A percentile compares a stretch with the other conserved stretches of the same genome.
Conservation (phyloP, 1,139 yeast species). For the Eremothecium cymbalariae region DNA sequence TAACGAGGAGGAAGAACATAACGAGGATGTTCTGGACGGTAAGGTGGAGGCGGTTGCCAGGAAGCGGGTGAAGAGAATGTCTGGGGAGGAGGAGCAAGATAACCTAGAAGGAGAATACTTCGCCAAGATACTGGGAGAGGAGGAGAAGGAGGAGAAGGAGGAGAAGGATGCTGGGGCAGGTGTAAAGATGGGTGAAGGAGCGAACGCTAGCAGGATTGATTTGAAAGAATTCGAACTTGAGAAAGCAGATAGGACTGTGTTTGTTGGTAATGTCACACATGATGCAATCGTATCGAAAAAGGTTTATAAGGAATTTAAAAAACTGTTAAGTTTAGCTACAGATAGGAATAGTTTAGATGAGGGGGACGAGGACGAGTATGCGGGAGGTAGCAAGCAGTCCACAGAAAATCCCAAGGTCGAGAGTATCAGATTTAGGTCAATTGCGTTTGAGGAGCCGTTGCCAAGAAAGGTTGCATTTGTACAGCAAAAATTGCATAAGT, state of each 20-base stretch:
- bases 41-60: constrained; percentile 13
- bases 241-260: constrained; percentile 81
- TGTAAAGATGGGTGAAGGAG: constrained; percentile 12
- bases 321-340: constrained; percentile 37
- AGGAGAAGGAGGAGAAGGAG: constrained; percentile 17
- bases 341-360: constrained; percentile 6
- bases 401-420: constrained; percentile 34
- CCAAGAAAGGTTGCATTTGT: constrained; percentile 92
- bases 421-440: constrained; percentile 83
- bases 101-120: constrained; percentile 44
- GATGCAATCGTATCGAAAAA: constrained; percentile 58
- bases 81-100: constrained; percentile 35
- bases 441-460: constrained; percentile 77
- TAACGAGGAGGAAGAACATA: constrained; percentile 15
- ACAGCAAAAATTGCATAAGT: constrained; percentile 65
- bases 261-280: constrained; percentile 78
- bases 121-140: constrained; percentile 34
- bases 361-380: constrained; percentile 12
- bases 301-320: constrained; percentile 55
- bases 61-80: constrained; percentile 25
- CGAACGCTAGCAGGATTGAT: constrained; percentile 27
- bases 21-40: constrained; percentile 16
- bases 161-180: constrained; percentile 15
- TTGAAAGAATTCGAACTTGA: constrained; percentile 63
- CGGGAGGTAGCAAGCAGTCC: constrained; percentile 11